A percentile compares a stretch with the other conserved stretches of the same genome.
These are phyloP conservation scores for Teratosphaeriaceae sp. DNA, from an alignment of 2,329 filamentous ascomycete species.

Conservation along the genomic window DNA sequence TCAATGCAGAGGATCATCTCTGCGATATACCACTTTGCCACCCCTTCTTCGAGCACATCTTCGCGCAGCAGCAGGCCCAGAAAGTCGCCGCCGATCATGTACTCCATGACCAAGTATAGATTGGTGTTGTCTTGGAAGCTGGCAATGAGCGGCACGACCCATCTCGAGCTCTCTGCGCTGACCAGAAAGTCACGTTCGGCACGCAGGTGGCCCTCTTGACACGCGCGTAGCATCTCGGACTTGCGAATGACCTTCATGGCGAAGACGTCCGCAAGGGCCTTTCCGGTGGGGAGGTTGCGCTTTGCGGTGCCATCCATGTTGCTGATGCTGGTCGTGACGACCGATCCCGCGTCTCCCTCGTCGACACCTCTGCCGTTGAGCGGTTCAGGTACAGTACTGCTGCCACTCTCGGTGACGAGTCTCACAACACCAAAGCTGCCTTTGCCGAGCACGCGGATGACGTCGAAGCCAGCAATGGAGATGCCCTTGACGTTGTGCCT, in stretches of 20 bases:
- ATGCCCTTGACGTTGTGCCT: slow-evolving; percentile 44
- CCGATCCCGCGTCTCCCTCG: slow-evolving; percentile 28
- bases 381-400: neutral
- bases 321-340: slow-evolving; percentile 12
- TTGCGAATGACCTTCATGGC: slow-evolving; percentile 98
- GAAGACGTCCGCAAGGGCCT: slow-evolving; percentile 56
- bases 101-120: slow-evolving; percentile 95
- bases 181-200: slow-evolving; percentile 91
- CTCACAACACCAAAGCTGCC: slow-evolving; percentile 92
- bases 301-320: slow-evolving; percentile 21
- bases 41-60: slow-evolving; percentile 70
- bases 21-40: slow-evolving; percentile 80
- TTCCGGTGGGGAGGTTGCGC: slow-evolving; percentile 21
- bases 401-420: slow-evolving; percentile 60
- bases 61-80: slow-evolving; percentile 79
- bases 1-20: slow-evolving; percentile 96
- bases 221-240: slow-evolving; percentile 81
- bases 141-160: slow-evolving; percentile 81
- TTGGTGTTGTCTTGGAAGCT: slow-evolving; percentile 83
- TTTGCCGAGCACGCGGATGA: slow-evolving; percentile 77
- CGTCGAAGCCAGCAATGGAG: slow-evolving; percentile 63
- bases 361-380: neutral
- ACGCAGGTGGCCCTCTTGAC: slow-evolving; percentile 85
- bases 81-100: slow-evolving; percentile 96
- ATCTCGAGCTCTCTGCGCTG: slow-evolving; percentile 76